Percentiles rank a stretch among this genome's conserved stretches.
Evolutionary conservation across 805 yeast species (phyloP).

Genomic region (Wickerhamiella alocasiicola): DNA sequence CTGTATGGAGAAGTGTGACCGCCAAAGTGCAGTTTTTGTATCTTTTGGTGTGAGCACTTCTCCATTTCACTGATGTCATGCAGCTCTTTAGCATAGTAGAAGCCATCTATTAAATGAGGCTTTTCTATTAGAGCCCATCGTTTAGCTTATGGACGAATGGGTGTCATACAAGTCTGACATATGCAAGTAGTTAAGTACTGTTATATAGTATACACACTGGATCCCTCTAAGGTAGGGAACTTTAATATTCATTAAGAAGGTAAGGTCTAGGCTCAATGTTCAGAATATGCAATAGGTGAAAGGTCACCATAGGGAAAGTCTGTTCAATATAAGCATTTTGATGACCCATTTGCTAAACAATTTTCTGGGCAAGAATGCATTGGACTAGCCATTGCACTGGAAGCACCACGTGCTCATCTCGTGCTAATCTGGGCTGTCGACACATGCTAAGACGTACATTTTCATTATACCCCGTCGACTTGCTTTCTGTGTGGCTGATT

Average conservation of each 20-base stretch:
- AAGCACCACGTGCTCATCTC: conserved; percentile 14
- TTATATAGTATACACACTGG: no score
- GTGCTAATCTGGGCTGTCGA: conserved; percentile 13
- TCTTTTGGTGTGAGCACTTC: not conserved
- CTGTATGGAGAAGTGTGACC: not conserved
- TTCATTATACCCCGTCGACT: conserved; percentile 1
- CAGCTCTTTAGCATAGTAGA: not conserved
- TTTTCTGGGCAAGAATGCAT: conserved; percentile 23
- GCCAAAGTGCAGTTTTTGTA: conserved; percentile 8
- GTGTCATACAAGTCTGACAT: conserved; percentile 28
- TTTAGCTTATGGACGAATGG: conserved; percentile 8
- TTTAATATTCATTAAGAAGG: no score
- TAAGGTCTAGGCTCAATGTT: no score
- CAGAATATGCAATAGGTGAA: no score
- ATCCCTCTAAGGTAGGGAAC: no score
- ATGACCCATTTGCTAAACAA: conserved; percentile 17
- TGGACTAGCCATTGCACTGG: conserved; percentile 26
- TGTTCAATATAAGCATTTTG: no score
- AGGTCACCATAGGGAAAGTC: no score
- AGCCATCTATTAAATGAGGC: conserved; percentile 4
- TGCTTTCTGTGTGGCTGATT: conserved; percentile 14
- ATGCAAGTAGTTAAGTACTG: no score
- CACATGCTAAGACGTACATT: conserved; percentile 12
- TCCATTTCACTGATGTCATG: conserved; percentile 3
- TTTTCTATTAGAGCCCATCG: conserved; percentile 11